Conservation (phyloP, 257 asterid genomes). For the Forsythia suspensa region DNA sequence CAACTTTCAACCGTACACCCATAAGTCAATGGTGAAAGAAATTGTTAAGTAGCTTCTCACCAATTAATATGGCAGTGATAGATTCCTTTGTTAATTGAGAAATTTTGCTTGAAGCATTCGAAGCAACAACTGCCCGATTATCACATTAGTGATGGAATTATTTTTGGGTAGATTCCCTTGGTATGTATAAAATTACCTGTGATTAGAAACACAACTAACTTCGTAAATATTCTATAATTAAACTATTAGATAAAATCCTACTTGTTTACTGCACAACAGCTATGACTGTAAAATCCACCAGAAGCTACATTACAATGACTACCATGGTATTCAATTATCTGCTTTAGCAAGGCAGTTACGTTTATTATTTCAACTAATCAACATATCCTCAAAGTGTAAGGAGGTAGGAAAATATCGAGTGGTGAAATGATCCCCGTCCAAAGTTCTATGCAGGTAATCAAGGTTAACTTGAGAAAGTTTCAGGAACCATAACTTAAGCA, state of each 20-base stretch:
- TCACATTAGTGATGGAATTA: neutral
- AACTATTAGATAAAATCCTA: neutral
- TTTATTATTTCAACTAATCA: neutral
- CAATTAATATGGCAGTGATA: slow-evolving; percentile 3
- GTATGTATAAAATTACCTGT: neutral
- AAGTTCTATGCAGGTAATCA: slow-evolving; percentile 1
- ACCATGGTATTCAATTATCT: neutral
- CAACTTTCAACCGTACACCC: neutral
- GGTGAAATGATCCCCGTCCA: neutral
- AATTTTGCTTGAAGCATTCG: slow-evolving; percentile 9
- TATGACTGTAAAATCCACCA: neutral
- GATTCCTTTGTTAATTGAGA: neutral
- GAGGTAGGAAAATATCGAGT: neutral
- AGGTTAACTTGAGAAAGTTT: neutral
- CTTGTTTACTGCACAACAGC: neutral
- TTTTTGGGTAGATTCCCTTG: neutral
- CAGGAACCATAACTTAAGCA: neutral
- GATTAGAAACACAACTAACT: neutral
- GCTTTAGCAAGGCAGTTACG: neutral
- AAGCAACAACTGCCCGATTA: neutral
- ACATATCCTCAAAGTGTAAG: neutral
- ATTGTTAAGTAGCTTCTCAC: neutral
- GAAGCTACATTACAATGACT: neutral
- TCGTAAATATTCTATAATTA: neutral
- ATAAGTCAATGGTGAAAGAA: neutral